Percentiles rank a stretch among this genome's conserved stretches.
These are phyloP conservation scores for Ceratocystis colombiana DNA, from an alignment of 2,329 filamentous ascomycete genomes.

Conservation along the genomic window DNA sequence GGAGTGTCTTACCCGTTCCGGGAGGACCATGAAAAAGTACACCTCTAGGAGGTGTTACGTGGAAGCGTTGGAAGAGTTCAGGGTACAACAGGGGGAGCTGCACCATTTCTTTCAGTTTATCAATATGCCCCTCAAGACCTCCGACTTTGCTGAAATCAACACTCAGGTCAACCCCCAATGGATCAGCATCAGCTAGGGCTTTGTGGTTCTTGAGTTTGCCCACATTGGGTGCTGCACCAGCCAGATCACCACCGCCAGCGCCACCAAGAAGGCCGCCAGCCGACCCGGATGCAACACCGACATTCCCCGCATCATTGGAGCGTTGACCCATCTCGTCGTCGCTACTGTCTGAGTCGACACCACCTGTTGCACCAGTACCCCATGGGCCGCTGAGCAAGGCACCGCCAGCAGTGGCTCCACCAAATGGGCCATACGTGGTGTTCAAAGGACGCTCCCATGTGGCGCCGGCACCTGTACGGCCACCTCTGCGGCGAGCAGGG, in stretches of 20 bases:
- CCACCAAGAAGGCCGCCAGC: slow-evolving; percentile 39
- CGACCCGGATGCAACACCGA: slow-evolving; percentile 51
- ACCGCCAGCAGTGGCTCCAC: slow-evolving; percentile 64
- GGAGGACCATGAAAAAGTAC: slow-evolving; percentile 95
- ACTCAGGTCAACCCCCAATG: slow-evolving; percentile 81
- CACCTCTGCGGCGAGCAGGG: slow-evolving; percentile 57
- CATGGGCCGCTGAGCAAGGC: slow-evolving; percentile 65
- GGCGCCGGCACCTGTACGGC: slow-evolving; percentile 48
- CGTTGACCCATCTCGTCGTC: slow-evolving; percentile 76
- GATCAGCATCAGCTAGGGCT: slow-evolving; percentile 84
- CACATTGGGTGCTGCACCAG: slow-evolving; percentile 56
- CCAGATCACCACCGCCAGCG: slow-evolving; percentile 32
- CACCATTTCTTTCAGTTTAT: slow-evolving; percentile 98
- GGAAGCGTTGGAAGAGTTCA: slow-evolving; percentile 81
- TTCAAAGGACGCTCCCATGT: slow-evolving; percentile 73
- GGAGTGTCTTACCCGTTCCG: slow-evolving; percentile 93
- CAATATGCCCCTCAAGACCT: slow-evolving; percentile 84
- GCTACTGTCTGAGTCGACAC: slow-evolving; percentile 88
- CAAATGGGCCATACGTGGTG: slow-evolving; percentile 86
- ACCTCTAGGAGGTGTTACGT: slow-evolving; percentile 86
- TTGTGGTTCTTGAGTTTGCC: slow-evolving; percentile 92
- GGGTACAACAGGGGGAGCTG: slow-evolving; percentile 88
- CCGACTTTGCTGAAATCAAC: slow-evolving; percentile 93
- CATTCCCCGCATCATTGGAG: slow-evolving; percentile 46
- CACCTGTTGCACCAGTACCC: slow-evolving; percentile 62